Percentiles rank a stretch among this genome's conserved stretches.
Conservation (phyloP, 1,284 basidiomycete species). For the Tetrapyrgos nigripes region DNA sequence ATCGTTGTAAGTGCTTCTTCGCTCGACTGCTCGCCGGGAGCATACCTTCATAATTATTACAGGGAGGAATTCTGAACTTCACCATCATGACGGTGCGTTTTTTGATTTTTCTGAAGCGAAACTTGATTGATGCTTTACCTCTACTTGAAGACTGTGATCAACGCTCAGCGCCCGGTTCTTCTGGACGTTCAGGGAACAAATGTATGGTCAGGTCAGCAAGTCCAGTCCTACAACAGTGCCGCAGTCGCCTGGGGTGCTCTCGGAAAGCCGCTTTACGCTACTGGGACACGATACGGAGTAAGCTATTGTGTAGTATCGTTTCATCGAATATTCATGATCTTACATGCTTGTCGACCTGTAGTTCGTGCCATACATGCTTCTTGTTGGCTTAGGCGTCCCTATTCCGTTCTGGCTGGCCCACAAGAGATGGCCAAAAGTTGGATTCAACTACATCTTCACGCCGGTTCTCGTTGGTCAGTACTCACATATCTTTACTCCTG, state of each 20-base stretch:
- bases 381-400: constrained; percentile 44
- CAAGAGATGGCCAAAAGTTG: constrained; percentile 42
- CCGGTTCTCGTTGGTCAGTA: constrained; percentile 38
- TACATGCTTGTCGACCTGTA: constrained; percentile 18
- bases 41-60: background rate
- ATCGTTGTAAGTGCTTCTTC: constrained; percentile 4
- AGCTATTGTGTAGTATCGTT: constrained; percentile 26
- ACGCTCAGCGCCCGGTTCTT: constrained; percentile 40
- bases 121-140: background rate
- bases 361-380: constrained; percentile 41
- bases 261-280: constrained; percentile 38
- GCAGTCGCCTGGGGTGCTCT: constrained; percentile 25
- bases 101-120: constrained; percentile 9
- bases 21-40: background rate
- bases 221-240: constrained; percentile 23
- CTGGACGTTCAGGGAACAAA: constrained; percentile 37
- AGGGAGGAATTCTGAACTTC: constrained; percentile 18
- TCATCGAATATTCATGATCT: constrained; percentile 5
- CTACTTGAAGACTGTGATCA: constrained; percentile 26
- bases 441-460: constrained; percentile 42
- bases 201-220: constrained; percentile 25
- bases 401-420: constrained; percentile 46
- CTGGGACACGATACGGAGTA: constrained; percentile 40
- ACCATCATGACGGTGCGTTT: constrained; percentile 9
- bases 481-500: background rate